Evolutionary conservation across 805 yeast genomes (phyloP).

Genomic region (Starmerella potacharoeniae): DNA sequence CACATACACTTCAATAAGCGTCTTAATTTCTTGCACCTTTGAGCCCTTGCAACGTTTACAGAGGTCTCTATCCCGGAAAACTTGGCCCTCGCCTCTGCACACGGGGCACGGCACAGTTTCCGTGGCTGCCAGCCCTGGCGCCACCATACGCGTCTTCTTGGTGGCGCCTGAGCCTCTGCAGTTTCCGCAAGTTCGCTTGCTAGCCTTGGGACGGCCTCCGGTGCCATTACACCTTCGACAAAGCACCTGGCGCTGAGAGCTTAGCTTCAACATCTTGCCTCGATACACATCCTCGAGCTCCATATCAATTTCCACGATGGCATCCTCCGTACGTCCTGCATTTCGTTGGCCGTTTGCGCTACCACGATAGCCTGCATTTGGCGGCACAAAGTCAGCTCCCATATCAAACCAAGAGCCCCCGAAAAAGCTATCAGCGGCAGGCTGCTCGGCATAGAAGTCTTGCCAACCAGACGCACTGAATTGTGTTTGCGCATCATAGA

Average conservation of each 20-base stretch:
- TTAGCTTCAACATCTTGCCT: slow-evolving; percentile 70
- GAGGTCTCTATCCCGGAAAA: slow-evolving; percentile 49
- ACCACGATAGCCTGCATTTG: not conserved
- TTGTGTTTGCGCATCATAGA: slow-evolving; percentile 28
- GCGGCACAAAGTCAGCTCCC: not conserved
- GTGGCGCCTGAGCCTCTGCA: slow-evolving; percentile 67
- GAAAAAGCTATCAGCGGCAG: slow-evolving; percentile 5
- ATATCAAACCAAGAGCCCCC: slow-evolving; percentile 1
- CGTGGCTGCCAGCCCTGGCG: slow-evolving; percentile 64
- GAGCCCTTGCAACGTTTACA: slow-evolving; percentile 70
- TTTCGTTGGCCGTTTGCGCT: slow-evolving; percentile 21
- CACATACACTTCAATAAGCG: slow-evolving; percentile 64
- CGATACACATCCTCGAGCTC: slow-evolving; percentile 75
- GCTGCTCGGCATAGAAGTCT: slow-evolving; percentile 24
- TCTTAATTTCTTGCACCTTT: slow-evolving; percentile 50
- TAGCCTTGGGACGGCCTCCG: slow-evolving; percentile 58
- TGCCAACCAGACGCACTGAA: slow-evolving; percentile 30
- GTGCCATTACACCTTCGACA: slow-evolving; percentile 66
- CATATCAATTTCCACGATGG: slow-evolving; percentile 51
- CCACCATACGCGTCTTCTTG: slow-evolving; percentile 50
- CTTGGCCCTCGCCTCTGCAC: slow-evolving; percentile 63
- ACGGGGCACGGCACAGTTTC: slow-evolving; percentile 48
- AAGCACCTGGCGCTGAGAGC: slow-evolving; percentile 57
- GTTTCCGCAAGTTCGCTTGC: slow-evolving; percentile 42
- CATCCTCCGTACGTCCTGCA: slow-evolving; percentile 46